phyloP scores from a whole-genome alignment of 495 filamentous ascomycete genomes.

The Neurospora sp. region DNA sequence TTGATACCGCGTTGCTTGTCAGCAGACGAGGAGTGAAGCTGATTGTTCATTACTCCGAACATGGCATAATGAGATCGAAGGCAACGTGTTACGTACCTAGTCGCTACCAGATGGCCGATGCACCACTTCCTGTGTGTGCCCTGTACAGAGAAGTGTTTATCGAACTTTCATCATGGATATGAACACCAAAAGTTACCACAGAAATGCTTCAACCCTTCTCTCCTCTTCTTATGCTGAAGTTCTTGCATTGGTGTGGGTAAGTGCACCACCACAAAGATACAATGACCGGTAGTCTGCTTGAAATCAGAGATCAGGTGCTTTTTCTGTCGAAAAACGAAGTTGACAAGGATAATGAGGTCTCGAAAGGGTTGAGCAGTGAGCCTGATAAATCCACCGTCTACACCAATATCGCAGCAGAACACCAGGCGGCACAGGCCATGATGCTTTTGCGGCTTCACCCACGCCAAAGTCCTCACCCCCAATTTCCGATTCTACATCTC shows the following conservation, averaged over 20 bases:
- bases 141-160: background rate
- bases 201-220: background rate
- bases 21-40: background rate
- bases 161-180: background rate
- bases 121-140: background rate
- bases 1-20: background rate
- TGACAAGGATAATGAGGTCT: background rate
- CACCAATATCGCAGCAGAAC: background rate
- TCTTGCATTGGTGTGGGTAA: background rate
- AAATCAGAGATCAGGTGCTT: background rate
- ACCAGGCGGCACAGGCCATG: background rate
- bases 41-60: background rate
- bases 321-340: background rate
- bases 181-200: background rate
- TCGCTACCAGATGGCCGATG: background rate
- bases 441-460: background rate
- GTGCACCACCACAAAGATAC: background rate
- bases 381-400: background rate
- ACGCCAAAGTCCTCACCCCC: background rate
- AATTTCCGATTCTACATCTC: background rate
- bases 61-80: background rate
- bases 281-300: background rate
- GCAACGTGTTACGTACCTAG: background rate
- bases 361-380: background rate
- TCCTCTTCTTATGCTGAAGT: background rate